A percentile compares a stretch with the other conserved stretches of the same genome.
Evolutionary conservation across 306 rosid species (phyloP).

Genomic region (Begonia fuchsioides): DNA sequence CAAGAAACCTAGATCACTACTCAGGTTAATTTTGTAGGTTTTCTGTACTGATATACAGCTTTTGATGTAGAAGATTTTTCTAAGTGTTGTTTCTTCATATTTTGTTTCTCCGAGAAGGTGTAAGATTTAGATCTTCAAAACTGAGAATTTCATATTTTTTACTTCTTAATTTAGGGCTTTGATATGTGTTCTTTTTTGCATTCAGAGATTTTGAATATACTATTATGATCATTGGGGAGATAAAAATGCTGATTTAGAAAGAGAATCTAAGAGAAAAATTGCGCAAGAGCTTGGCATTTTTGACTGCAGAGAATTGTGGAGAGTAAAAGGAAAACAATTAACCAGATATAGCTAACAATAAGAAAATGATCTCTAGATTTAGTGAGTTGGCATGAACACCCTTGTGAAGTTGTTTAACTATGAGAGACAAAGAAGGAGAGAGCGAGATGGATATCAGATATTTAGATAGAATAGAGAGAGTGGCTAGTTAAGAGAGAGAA

Average conservation of each 20-base stretch:
- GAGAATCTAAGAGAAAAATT: no score
- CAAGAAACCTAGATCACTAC: conserved; percentile 13
- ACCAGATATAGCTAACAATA: neutral
- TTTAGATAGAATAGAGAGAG: neutral
- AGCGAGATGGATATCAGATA: neutral
- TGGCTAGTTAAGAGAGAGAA: neutral
- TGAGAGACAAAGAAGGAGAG: conserved; percentile 8
- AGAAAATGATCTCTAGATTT: neutral
- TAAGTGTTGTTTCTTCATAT: neutral
- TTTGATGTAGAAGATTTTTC: no score
- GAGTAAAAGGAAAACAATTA: no score
- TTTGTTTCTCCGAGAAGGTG: neutral
- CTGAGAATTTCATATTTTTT: neutral
- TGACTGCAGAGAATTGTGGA: no score
- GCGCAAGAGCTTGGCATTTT: no score
- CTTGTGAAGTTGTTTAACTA: conserved; percentile 2
- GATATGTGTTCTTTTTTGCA: neutral
- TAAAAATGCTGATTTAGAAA: no score
- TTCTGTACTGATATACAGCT: neutral
- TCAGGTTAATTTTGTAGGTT: conserved; percentile 4
- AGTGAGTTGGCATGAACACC: conserved; percentile 1
- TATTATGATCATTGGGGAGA: neutral
- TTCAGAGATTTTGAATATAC: no score
- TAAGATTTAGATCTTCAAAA: no score
- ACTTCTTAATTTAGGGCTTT: conserved; percentile 9